Base-by-base conservation (phyloP, 306 rosid species). In the Carpinus fangiana region DNA sequence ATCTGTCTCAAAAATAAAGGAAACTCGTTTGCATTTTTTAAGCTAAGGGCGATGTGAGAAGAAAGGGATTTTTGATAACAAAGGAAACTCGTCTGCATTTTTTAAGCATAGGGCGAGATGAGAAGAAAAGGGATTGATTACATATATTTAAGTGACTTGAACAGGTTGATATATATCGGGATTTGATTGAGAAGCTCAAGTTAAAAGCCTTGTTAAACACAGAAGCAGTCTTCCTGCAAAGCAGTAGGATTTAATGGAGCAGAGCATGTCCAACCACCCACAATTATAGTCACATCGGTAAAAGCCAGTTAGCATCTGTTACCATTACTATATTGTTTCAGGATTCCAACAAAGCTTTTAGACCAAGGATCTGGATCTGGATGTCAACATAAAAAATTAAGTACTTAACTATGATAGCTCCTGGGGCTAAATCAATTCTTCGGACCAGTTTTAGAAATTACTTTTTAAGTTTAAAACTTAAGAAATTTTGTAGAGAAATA, bases 241-340 rank as follows among this genome's bases (percentile, higher is more conserved):
- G 36, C 12, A 21, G 17, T 59, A 59, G 34, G 34, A 26, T 23
- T 59, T 23, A 23, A 59, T 9, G 31, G 16, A 23, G 28, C 36
- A 59, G 65, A 21, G 14, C 65, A 59, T 59, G 65, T 11, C 65
- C 28, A 21, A 59, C 36, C 11, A n/a, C 13, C 64, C 10, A 12
- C 64, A 57, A 8, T 57, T 57, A 20, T 21, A 21, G 26, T 57
- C 4, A 26, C 12, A 21, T 13, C 18, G 18, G 55, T 57, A 3
- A 57, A 57, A 57, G 64, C 64, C 64, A 57, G 13, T 57, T 57
- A 57, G 64, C 34, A 21, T 57, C 64, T 21, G 64, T 57, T 21
- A 57, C 12, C 64, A 57, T 3, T 9, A 21, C 34, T 57, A 21
- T 21, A 38, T 38, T 38, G 43, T 21, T 57, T 21, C 16, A 57